These are phyloP conservation scores for Beauveria scarabaeidicola DNA, from an alignment of 2,329 filamentous ascomycete species.

Conservation along the genomic window DNA sequence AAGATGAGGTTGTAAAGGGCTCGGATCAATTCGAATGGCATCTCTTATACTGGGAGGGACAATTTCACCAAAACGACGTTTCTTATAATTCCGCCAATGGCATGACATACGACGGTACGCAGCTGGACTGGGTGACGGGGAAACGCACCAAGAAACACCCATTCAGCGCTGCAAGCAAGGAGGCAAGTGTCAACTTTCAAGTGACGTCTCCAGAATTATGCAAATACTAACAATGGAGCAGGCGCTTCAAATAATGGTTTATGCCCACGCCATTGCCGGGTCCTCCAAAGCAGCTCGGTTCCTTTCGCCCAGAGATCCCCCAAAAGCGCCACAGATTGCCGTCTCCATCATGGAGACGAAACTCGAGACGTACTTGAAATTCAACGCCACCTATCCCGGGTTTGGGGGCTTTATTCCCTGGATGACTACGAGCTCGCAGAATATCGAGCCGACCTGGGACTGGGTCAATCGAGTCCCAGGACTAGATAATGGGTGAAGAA, in stretches of 20 bases:
- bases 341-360: conserved; percentile 30
- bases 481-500: conserved; percentile 30
- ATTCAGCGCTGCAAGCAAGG: conserved; percentile 32
- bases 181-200: conserved; percentile 17
- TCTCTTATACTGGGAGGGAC: conserved; percentile 35
- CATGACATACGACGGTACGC: conserved; percentile 33
- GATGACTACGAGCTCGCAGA: conserved; percentile 23
- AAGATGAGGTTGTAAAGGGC: conserved; percentile 20
- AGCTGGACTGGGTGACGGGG: conserved; percentile 30
- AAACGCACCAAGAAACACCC: conserved; percentile 26
- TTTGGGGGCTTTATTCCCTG: conserved; percentile 33
- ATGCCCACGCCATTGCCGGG: conserved; percentile 31
- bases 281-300: conserved; percentile 30
- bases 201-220: too few relatives aligned
- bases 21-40: conserved; percentile 27
- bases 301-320: conserved; percentile 25
- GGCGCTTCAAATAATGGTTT: conserved; percentile 36
- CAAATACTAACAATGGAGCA: conserved; percentile 9
- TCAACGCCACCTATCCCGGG: conserved; percentile 33
- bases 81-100: conserved; percentile 33
- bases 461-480: conserved; percentile 32
- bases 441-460: conserved; percentile 26
- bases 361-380: conserved; percentile 29
- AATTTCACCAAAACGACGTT: conserved; percentile 33
- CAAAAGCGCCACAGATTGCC: conserved; percentile 24